phyloP scores from a whole-genome alignment of 805 yeast genomes.

The Saturnispora silvae region DNA sequence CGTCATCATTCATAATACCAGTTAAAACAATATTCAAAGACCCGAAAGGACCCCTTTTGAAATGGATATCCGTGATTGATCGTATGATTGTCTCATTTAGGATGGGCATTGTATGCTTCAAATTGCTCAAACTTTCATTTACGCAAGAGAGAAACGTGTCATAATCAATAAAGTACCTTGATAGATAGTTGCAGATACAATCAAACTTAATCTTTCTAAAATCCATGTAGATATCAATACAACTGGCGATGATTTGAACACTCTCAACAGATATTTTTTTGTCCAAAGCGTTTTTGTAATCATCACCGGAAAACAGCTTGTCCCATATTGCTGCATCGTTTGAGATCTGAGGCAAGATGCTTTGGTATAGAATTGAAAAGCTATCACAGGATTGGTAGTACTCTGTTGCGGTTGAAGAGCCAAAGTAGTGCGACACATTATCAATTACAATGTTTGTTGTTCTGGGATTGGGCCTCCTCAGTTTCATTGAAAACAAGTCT shows the following conservation, averaged over 20 bases:
- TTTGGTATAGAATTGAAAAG: constrained; percentile 6
- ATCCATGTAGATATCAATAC: constrained; percentile 2
- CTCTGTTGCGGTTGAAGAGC: constrained; percentile 8
- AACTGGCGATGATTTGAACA: not conserved
- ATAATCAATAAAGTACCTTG: constrained; percentile 14
- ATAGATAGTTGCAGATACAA: constrained; percentile 12
- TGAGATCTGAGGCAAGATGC: constrained; percentile 6
- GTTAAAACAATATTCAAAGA: constrained; percentile 9
- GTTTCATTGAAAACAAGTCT: not conserved
- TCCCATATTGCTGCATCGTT: constrained; percentile 9
- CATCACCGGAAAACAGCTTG: constrained; percentile 6
- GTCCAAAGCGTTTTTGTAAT: constrained; percentile 9
- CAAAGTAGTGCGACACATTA: constrained; percentile 7
- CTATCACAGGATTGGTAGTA: constrained; percentile 6
- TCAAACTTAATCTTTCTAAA: constrained; percentile 5
- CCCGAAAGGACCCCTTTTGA: constrained; percentile 7
- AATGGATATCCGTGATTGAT: constrained; percentile 10
- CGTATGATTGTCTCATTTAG: too few species aligned
- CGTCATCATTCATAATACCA: constrained; percentile 15
- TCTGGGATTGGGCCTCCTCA: not conserved
- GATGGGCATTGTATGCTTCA: constrained; percentile 10
- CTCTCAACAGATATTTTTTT: constrained; percentile 6
- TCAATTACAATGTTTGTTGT: constrained; percentile 1
- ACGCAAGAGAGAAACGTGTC: constrained; percentile 5
- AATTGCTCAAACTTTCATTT: constrained; percentile 4